Evolutionary conservation across 169 alveolate genomes (phyloP), one percentile per base, ranked within the genome.

Genomic region (Plasmodium adleri): DNA sequence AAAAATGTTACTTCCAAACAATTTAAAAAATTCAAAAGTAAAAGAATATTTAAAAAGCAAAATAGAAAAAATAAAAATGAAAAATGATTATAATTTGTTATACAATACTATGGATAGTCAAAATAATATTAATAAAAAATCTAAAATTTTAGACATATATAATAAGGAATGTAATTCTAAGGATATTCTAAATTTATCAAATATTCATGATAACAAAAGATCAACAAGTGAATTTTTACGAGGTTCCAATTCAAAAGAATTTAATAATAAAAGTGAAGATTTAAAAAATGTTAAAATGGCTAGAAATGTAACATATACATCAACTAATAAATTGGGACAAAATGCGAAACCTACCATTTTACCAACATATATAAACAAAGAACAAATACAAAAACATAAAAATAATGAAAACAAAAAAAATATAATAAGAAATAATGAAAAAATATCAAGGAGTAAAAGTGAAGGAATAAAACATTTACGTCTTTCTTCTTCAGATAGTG

Each of bases 11-110:
- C 43, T 80, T 43, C 73, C 72, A 67, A 80, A 17, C 24, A 68
- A 68, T 68, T 67, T 80, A 56, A 67, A 80, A 49, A 68, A 80
- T 54, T 70, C 83, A 52, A 80, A 68, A 59, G 43, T 80, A 32
- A 80, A 52, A 45, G 54, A 62, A 45, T 80, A 80, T 17, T 39
- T 80, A 59, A 80, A 80, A 72, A 80, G 45, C 26, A 80, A 80
- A 80, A 67, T 80, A 80, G 74, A 80, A 20, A 56, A 80, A 56
- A 62, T 80, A 39, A 80, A 80, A 60, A 80, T 67, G 17, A 45
- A 78, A 58, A 78, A 66, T 6, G 78, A 78, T 12, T 15, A 10
- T 56, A 43, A 64, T 32, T 32, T 32, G 6, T 32, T 32, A 78
- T 26, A 32, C 49, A 10, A 9, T 56, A 52, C 26, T n/a, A 10